These are phyloP conservation scores for Neoarthrinium moseri DNA, from an alignment of 2,329 filamentous ascomycete genomes.

Conservation along the genomic window DNA sequence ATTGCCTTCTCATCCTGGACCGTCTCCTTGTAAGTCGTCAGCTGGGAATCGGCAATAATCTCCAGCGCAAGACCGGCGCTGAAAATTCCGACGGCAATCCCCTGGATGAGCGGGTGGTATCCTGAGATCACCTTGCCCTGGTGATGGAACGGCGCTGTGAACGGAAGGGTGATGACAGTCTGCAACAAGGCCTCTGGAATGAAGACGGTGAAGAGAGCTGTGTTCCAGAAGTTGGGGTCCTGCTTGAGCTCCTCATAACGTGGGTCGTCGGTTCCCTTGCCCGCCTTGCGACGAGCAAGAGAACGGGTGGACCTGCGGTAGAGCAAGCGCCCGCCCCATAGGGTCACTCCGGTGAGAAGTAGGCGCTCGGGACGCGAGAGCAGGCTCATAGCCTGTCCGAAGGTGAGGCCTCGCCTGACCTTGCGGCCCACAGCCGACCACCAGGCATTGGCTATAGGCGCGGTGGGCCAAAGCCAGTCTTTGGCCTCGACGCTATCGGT, in stretches of 20 bases:
- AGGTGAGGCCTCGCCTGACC: constrained; percentile 40
- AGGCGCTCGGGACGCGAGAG: constrained; percentile 55
- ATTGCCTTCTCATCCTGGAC: constrained; percentile 37
- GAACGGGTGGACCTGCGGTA: constrained; percentile 51
- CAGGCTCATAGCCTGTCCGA: constrained; percentile 42
- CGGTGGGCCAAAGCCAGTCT: constrained; percentile 57
- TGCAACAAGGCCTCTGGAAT: constrained; percentile 57
- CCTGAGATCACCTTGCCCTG: constrained; percentile 27
- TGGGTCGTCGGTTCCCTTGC: constrained; percentile 49
- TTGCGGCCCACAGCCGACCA: constrained; percentile 58
- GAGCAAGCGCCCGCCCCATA: constrained; percentile 57
- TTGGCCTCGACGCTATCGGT: constrained; percentile 58
- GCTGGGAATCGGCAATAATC: constrained; percentile 54
- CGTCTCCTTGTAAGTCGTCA: constrained; percentile 45
- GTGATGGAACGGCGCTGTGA: constrained; percentile 52
- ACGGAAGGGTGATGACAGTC: constrained; percentile 55
- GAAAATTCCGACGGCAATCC: constrained; percentile 53
- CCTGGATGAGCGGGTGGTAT: constrained; percentile 34
- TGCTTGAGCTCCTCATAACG: constrained; percentile 52
- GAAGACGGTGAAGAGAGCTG: constrained; percentile 51
- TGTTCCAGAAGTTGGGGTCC: constrained; percentile 56
- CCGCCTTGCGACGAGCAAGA: constrained; percentile 31
- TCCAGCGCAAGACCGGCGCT: constrained; percentile 55
- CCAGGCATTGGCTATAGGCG: constrained; percentile 57
- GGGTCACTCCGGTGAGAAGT: constrained; percentile 53